Conservation (phyloP, 2,329 filamentous ascomycete genomes). For the Biscogniauxia marginata region DNA sequence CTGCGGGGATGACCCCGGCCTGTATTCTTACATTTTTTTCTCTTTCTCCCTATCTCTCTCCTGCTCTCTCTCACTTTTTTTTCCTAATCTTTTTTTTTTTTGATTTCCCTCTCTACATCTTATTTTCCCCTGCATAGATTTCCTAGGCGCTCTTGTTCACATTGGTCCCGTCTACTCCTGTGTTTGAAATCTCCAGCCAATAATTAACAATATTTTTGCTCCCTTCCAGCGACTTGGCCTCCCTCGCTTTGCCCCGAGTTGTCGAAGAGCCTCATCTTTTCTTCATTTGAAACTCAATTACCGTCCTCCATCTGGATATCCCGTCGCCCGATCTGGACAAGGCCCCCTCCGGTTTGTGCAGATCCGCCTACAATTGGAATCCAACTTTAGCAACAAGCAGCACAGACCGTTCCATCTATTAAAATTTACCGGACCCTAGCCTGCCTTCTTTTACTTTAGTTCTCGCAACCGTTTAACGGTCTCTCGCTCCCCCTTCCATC, state of each 20-base stretch:
- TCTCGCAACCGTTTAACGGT: neutral
- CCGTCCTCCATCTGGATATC: neutral
- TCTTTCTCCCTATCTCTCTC: too few species aligned
- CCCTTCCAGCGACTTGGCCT: neutral
- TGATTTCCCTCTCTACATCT: neutral
- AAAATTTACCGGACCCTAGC: slow-evolving; percentile 13
- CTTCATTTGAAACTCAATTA: neutral
- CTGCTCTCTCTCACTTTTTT: neutral
- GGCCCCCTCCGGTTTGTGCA: neutral
- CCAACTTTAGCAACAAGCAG: slow-evolving; percentile 2
- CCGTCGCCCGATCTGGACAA: neutral
- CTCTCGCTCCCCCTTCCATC: slow-evolving; percentile 15
- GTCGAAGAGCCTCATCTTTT: neutral
- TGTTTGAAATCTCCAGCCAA: neutral
- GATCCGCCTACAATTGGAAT: slow-evolving; percentile 1
- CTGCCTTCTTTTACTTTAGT: slow-evolving; percentile 10
- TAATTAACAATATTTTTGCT: neutral
- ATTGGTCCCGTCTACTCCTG: neutral
- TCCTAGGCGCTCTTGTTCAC: neutral
- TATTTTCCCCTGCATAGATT: slow-evolving; percentile 1
- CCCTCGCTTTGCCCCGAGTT: neutral
- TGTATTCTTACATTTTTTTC: too few species aligned
- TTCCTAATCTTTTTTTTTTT: neutral
- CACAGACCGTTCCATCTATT: slow-evolving; percentile 2
- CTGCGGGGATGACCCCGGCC: neutral